A percentile compares a stretch with the other conserved stretches of the same genome.
phyloP scores from a whole-genome alignment of 306 rosid species.

The Sindora glabra region DNA sequence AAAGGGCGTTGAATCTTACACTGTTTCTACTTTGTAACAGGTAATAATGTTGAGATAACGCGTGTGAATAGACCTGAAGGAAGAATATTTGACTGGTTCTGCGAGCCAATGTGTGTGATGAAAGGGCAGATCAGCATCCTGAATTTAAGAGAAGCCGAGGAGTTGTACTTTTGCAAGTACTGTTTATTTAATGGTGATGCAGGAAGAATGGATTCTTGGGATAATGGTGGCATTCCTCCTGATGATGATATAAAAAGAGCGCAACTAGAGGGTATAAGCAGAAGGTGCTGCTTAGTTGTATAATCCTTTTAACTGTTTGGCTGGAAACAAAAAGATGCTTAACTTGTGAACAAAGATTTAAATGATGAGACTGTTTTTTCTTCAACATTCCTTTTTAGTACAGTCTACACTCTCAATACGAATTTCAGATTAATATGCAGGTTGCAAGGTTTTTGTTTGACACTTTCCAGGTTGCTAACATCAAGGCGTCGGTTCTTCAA shows the following conservation, averaged over 20 bases:
- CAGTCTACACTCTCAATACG: too few species aligned
- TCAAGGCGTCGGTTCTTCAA: conserved; percentile 10
- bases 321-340: too few species aligned
- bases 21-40: neutral
- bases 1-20: neutral
- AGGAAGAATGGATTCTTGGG: neutral
- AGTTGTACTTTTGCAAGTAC: conserved; percentile 11
- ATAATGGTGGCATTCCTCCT: conserved; percentile 14
- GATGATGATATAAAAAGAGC: conserved; percentile 11
- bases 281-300: neutral
- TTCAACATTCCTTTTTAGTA: too few species aligned
- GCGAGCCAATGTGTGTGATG: conserved; percentile 17
- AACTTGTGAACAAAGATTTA: neutral
- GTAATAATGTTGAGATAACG: conserved; percentile 14
- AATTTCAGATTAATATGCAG: neutral
- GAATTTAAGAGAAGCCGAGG: conserved; percentile 11
- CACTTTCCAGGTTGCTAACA: conserved; percentile 18
- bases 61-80: conserved; percentile 20
- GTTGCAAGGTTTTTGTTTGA: conserved; percentile 19
- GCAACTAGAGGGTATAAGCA: conserved; percentile 14
- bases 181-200: conserved; percentile 10
- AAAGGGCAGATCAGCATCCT: conserved; percentile 16
- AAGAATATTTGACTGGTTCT: conserved; percentile 14
- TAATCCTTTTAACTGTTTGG: neutral
- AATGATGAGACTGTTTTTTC: neutral